phyloP scores from a whole-genome alignment of 208 protist genomes.

The Lotmaria passim region DNA sequence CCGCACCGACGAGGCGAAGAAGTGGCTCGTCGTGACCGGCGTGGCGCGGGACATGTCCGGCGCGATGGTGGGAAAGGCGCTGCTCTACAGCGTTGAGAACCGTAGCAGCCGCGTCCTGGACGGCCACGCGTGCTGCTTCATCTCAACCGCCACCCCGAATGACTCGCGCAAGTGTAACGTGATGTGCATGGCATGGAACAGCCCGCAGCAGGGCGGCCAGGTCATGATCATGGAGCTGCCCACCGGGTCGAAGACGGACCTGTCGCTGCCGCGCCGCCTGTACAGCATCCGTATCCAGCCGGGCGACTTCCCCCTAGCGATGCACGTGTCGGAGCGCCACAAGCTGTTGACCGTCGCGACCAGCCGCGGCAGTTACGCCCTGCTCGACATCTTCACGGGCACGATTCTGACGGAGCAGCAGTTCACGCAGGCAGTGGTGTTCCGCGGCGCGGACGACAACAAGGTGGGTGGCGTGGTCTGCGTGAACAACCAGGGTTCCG shows the following conservation, averaged over 20 bases:
- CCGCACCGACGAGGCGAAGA: slow-evolving; percentile 87
- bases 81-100: slow-evolving; percentile 98
- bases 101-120: slow-evolving; percentile 94
- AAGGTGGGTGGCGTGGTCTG: slow-evolving; percentile 94
- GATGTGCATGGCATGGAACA: slow-evolving; percentile 96
- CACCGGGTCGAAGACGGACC: slow-evolving; percentile 74
- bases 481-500: slow-evolving; percentile 96
- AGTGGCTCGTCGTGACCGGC: slow-evolving; percentile 97
- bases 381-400: slow-evolving; percentile 97
- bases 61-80: slow-evolving; percentile 93
- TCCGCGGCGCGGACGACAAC: slow-evolving; percentile 93
- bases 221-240: slow-evolving; percentile 93
- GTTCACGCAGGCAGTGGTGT: slow-evolving; percentile 96
- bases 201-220: slow-evolving; percentile 75
- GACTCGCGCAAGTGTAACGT: slow-evolving; percentile 88
- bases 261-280: slow-evolving; percentile 64
- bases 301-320: slow-evolving; percentile 99
- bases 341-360: slow-evolving; percentile 97
- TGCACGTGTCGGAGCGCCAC: slow-evolving; percentile 96
- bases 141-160: slow-evolving; percentile 71
- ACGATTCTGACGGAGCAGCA: slow-evolving; percentile 95
- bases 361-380: slow-evolving; percentile 93
- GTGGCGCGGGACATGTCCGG: slow-evolving; percentile 84
- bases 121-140: slow-evolving; percentile 97
- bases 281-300: slow-evolving; percentile 64